These are phyloP conservation scores for Ilex aquifolium DNA, from an alignment of 257 asterid genomes.

Conservation along the genomic window DNA sequence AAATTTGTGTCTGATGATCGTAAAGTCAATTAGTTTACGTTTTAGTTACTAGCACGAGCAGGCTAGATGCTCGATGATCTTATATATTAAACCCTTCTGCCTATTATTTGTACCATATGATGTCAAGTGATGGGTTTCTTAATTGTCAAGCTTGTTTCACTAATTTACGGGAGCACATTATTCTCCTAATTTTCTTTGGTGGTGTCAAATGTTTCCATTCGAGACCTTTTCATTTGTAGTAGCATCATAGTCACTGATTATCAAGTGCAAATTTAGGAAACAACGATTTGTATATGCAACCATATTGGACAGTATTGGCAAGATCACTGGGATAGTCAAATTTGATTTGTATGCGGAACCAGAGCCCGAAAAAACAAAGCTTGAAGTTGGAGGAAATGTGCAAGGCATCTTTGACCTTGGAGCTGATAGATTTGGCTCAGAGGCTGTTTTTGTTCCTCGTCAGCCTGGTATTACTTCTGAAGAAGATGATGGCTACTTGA, in stretches of 20 bases:
- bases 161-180: no score
- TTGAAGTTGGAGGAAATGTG: slow-evolving; percentile 91
- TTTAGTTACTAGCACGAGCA: no score
- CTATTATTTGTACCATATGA: no score
- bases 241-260: neutral
- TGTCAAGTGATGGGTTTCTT: no score
- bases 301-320: slow-evolving; percentile 67
- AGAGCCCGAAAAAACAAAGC: slow-evolving; percentile 65
- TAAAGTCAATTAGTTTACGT: no score
- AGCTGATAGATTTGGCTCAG: slow-evolving; percentile 87
- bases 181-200: no score
- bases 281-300: slow-evolving; percentile 86
- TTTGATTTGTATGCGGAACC: slow-evolving; percentile 90
- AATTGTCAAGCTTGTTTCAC: no score
- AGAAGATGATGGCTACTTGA: slow-evolving; percentile 98
- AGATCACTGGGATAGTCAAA: slow-evolving; percentile 79
- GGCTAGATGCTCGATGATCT: no score
- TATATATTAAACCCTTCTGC: no score
- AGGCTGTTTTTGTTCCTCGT: slow-evolving; percentile 83
- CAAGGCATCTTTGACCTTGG: slow-evolving; percentile 82
- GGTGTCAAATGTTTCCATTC: no score
- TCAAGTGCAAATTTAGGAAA: slow-evolving; percentile 47
- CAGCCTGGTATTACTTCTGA: slow-evolving; percentile 61
- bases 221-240: no score
- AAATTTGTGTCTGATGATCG: no score